Evolutionary conservation across 108 stramenopile genomes (phyloP), one percentile per base, ranked within the genome.

Genomic region (Pseudonitzschia multiseries): DNA sequence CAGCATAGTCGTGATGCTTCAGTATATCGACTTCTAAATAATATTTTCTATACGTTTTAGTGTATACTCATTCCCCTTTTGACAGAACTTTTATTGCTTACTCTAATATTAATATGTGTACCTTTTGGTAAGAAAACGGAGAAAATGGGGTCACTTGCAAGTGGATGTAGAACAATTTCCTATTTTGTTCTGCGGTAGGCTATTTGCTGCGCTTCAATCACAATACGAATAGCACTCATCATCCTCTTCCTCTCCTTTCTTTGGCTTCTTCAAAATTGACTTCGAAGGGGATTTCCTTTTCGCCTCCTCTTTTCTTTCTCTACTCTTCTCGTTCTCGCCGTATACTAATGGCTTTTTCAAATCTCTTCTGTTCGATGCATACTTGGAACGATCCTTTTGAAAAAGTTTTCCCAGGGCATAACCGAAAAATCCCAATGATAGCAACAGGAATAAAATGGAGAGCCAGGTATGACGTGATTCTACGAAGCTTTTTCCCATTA

Each of bases 291-390:
- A 14, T 18, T 48, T 48, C 18, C 24, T 20, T 56, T 2, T 24
- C 20, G 24, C 2, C 26, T 56, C 10, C 24, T 56, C 22, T 56
- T 56, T 24, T 56, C 54, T 56, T 26, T 10, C 54, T 56, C 5
- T n/a, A 33, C 10, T 62, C 0, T n/a, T 36, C 40, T 62, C 36
- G 17, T 62, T 27, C 0, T 62, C 40, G 61, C 20, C 31, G 8
- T 36, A 15, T 36, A 67, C 66, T 6, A 67, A 48, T 50, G 66
- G 66, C 36, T 67, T 41, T 8, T 67, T 67, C 46, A 67, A 15
- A 9, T 9, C 2, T 44, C 17, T 67, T 3, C n/a, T 50, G 9
- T 13, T 67, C 54, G 54, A 56, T 48, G 8, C 17, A 10, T 56
- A 4, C 54, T 56, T 56, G 22, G 54, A 56, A 56, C 54, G 54